A percentile compares a stretch with the other conserved stretches of the same genome.
phyloP scores from a whole-genome alignment of 2,329 filamentous ascomycete species.

The Diaporthe capsici region DNA sequence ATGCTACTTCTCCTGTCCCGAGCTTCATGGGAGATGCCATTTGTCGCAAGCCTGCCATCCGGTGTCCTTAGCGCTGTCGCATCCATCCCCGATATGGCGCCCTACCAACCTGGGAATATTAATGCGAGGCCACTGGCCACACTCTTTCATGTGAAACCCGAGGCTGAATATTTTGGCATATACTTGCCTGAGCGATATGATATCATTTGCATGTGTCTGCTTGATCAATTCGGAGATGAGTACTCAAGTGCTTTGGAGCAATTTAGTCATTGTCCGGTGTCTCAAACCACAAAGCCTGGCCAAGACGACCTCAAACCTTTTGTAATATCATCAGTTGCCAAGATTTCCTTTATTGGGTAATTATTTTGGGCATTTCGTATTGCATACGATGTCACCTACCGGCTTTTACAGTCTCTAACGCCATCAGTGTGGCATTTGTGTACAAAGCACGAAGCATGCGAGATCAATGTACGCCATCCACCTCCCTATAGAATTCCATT shows the following conservation, averaged over 20 bases:
- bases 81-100: not conserved
- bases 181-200: not conserved
- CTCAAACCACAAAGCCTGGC: not conserved
- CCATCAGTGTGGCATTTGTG: no score
- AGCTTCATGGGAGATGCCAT: not conserved
- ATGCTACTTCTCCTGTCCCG: not conserved
- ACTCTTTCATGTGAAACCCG: constrained; percentile 10
- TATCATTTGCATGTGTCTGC: not conserved
- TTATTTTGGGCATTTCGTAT: not conserved
- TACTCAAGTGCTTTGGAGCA: not conserved
- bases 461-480: no score
- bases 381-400: no score
- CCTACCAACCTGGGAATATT: constrained; percentile 1
- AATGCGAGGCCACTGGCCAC: not conserved
- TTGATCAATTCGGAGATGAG: not conserved
- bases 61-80: constrained; percentile 8
- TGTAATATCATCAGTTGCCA: not conserved
- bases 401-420: no score
- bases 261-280: not conserved
- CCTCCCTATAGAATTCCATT: no score
- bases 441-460: no score
- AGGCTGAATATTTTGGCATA: no score
- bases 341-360: not conserved
- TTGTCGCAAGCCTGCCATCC: constrained; percentile 6
- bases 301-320: not conserved